A percentile compares a stretch with the other conserved stretches of the same genome.
Conservation (phyloP, 1,139 yeast species). For the Yamadazyma diddensiae region DNA sequence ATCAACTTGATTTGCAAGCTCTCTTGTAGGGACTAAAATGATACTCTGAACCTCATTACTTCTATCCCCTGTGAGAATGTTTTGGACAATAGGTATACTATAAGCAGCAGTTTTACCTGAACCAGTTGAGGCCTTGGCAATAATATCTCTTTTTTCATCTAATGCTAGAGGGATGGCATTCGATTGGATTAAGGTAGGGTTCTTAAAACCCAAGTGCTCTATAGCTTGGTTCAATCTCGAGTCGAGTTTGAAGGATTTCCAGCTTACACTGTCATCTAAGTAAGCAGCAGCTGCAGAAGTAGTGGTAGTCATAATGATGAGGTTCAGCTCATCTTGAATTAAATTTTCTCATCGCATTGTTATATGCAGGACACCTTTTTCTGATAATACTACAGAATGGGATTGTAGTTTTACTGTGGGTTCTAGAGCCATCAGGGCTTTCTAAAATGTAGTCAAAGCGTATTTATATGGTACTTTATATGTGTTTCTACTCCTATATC, state of each 20-base stretch:
- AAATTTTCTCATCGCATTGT: conserved; percentile 1
- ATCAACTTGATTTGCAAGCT: conserved; percentile 79
- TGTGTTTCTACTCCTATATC: too few species aligned
- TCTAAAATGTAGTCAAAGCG: too few species aligned
- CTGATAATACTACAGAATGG: too few species aligned
- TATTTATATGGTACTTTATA: too few species aligned
- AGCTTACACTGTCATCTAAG: conserved; percentile 67
- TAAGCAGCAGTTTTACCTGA: conserved; percentile 91
- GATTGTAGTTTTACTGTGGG: too few species aligned
- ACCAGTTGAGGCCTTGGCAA: conserved; percentile 87
- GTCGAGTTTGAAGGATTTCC: conserved; percentile 73
- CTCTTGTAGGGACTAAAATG: conserved; percentile 81
- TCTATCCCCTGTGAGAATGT: conserved; percentile 43
- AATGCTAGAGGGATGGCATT: conserved; percentile 90
- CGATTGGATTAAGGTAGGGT: conserved; percentile 88
- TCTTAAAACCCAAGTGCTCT: conserved; percentile 72
- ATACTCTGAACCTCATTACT: conserved; percentile 46
- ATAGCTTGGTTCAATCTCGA: conserved; percentile 82
- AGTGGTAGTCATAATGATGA: conserved; percentile 5
- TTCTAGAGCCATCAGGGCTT: too few species aligned
- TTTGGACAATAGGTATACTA: conserved; percentile 72
- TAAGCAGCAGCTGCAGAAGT: conserved; percentile 61
- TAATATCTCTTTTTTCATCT: conserved; percentile 80
- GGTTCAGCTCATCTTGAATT: conserved; percentile 1
- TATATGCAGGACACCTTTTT: conserved; percentile 1